Percentiles rank a stretch among this genome's conserved stretches.
phyloP scores from a whole-genome alignment of 768 basidiomycete species.

The Xerocomellus amylosporus region DNA sequence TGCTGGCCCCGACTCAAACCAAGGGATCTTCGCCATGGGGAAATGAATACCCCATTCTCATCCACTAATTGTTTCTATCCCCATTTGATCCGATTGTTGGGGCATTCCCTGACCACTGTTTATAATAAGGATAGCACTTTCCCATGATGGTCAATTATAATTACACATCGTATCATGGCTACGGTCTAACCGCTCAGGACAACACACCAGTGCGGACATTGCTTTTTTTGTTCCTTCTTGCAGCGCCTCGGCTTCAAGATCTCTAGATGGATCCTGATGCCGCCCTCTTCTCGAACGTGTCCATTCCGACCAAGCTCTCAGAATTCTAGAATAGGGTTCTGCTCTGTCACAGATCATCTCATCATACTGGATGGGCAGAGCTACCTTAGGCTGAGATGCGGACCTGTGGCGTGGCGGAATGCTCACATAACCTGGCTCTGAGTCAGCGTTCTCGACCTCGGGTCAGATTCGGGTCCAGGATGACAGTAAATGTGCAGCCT shows the following conservation, averaged over 20 bases:
- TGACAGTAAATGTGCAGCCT: not conserved
- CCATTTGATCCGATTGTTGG: constrained; percentile 13
- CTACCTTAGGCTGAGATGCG: constrained; percentile 6
- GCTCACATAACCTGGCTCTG: constrained; percentile 5
- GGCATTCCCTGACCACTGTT: constrained; percentile 9
- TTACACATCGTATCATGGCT: constrained; percentile 20
- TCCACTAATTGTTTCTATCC: constrained; percentile 14
- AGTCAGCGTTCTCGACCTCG: constrained; percentile 3
- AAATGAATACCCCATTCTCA: constrained; percentile 15
- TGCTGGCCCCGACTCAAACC: constrained; percentile 5
- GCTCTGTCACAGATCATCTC: not conserved
- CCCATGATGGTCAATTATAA: constrained; percentile 21
- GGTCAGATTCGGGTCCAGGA: not conserved
- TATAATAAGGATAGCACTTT: constrained; percentile 17
- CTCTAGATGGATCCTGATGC: constrained; percentile 9
- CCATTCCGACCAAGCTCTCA: not conserved
- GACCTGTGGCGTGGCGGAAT: constrained; percentile 26
- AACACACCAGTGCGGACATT: constrained; percentile 1
- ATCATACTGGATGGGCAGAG: constrained; percentile 10
- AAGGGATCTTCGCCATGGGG: constrained; percentile 7
- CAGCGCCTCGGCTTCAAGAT: constrained; percentile 6
- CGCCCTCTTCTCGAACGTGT: constrained; percentile 11
- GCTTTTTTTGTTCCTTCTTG: not conserved
- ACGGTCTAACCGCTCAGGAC: constrained; percentile 13
- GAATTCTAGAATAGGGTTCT: constrained; percentile 5